Percentiles rank a stretch among this genome's conserved stretches.
Conservation (phyloP, 257 asterid species). For the Buddleja alternifolia region DNA sequence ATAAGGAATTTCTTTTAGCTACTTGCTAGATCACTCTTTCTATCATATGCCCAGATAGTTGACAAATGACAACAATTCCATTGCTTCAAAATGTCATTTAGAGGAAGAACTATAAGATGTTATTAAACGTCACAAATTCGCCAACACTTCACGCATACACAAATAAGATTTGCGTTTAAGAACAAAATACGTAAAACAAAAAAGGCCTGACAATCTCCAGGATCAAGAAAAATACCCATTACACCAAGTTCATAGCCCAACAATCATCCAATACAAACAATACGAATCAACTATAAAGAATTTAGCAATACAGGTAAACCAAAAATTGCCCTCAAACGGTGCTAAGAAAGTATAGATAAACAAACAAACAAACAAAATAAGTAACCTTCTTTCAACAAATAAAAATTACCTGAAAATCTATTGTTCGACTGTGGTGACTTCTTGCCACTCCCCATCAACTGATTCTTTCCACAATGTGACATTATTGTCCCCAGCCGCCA, state of each 20-base stretch:
- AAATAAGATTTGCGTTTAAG: not conserved
- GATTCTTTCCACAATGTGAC: constrained; percentile 69
- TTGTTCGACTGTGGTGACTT: constrained; percentile 50
- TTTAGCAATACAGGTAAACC: not conserved
- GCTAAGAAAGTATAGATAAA: not conserved
- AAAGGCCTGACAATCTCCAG: no score
- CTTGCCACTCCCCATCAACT: constrained; percentile 74
- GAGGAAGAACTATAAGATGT: no score
- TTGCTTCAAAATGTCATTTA: no score
- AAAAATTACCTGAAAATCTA: constrained; percentile 27
- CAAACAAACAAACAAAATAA: not conserved
- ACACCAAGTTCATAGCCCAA: not conserved
- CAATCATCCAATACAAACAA: constrained; percentile 4
- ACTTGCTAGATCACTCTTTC: no score
- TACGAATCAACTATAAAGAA: constrained; percentile 16
- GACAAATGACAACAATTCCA: no score
- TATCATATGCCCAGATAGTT: no score
- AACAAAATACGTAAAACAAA: no score
- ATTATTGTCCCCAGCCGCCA: constrained; percentile 64
- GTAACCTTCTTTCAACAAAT: not conserved
- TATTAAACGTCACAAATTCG: not conserved
- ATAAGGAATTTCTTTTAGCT: no score
- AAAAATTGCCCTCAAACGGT: constrained; percentile 13
- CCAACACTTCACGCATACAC: not conserved
- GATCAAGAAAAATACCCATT: not conserved